Conservation (phyloP, 73 alveolate genomes). For the Tetrahymena borealis region DNA sequence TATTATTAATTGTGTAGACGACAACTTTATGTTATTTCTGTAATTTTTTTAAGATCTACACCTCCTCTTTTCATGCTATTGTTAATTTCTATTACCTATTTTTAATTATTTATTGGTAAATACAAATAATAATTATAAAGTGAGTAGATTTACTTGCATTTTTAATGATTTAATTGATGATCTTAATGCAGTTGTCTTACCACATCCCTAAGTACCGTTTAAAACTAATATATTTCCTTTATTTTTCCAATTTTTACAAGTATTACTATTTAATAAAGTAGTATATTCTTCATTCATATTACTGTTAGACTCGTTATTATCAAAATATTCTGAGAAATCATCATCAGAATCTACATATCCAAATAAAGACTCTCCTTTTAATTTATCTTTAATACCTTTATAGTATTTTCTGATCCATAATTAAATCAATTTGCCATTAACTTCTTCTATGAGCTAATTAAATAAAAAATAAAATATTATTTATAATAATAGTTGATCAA, state of each 20-base stretch:
- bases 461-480: background rate
- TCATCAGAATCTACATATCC: background rate
- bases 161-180: background rate
- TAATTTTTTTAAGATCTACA: background rate
- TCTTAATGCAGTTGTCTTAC: background rate
- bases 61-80: constrained; percentile 1
- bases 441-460: background rate
- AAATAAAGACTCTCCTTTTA: background rate
- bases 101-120: background rate
- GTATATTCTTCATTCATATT: background rate
- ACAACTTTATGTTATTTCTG: background rate
- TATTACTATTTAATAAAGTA: background rate
- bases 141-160: background rate
- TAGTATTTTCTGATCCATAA: background rate
- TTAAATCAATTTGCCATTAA: background rate
- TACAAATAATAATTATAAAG: background rate
- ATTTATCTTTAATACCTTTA: background rate
- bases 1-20: background rate
- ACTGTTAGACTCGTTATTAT: background rate
- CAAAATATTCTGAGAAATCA: background rate
- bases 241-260: background rate
- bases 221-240: background rate
- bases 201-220: background rate
- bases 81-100: background rate
- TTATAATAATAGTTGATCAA: background rate